Evolutionary conservation across 164 flowering plant species (phyloP), one percentile per base, ranked within the genome.

Genomic region (Vitis cinerea): DNA sequence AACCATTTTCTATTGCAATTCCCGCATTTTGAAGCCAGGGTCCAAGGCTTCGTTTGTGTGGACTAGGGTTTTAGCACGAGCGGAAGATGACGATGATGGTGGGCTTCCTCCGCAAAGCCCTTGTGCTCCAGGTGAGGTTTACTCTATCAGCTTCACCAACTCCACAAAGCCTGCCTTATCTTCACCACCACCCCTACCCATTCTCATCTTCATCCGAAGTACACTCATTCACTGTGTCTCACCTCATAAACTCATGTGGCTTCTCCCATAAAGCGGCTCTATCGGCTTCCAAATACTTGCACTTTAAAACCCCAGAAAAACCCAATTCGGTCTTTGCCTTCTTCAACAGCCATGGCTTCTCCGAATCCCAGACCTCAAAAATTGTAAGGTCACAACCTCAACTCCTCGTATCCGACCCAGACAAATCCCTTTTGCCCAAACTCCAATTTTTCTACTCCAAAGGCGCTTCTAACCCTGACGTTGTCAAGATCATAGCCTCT

Each of bases 211-310:
- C 64, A 23, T 15, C 59, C 15, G 53, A 44, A 30, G 50, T 19
- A 50, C 44, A 59, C 11, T 69, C 79, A 7, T 71, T 71, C 15
- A 57, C 57, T 0, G 75, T 76, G 4, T 69, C 75, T 27, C 77
- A 76, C 70, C 71, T 80, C 69, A 61, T 68, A 2, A 55, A 74
- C 64, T 13, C 67, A 48, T 63, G 60, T 63, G 78, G 74, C 47
- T 54, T 75, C 2, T 66, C 79, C 3, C 59, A 59, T 10, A 60
- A 65, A 58, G 10, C 16, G 10, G 79, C 83, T 47, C 14, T 59
- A 4, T 58, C 71, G 16, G 74, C 69, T 12, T 72, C 74, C 67
- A 63, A 64, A 53, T 12, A 12, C 11, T 10, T 74, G 44, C n/a
- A 49, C 10, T 56, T 74, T 11, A 59, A 64, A 5, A 60, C 56